phyloP scores from a whole-genome alignment of 176 grass and related monocot genomes.

The Carex littledalei region DNA sequence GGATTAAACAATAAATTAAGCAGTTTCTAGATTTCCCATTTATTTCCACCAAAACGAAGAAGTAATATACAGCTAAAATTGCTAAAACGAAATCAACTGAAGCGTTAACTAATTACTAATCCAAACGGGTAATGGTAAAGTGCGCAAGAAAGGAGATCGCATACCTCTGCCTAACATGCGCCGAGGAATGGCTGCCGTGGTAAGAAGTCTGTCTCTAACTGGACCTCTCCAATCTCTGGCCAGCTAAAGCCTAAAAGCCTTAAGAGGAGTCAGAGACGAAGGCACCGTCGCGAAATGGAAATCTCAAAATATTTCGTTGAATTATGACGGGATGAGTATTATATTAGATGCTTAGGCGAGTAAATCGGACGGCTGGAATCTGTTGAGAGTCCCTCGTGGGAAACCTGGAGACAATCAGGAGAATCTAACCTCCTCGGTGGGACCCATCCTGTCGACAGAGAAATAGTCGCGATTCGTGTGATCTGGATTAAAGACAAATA shows the following conservation, averaged over 20 bases:
- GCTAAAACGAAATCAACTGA: background rate
- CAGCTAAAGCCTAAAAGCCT: background rate
- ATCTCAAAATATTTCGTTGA: background rate
- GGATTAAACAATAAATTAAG: background rate
- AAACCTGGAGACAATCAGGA: background rate
- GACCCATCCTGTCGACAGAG: background rate
- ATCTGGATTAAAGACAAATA: background rate
- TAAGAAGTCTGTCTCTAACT: background rate
- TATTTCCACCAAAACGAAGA: background rate
- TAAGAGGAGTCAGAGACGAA: too few relatives aligned
- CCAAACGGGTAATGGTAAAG: background rate
- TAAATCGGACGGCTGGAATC: background rate
- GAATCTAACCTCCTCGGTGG: background rate
- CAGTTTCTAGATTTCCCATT: background rate
- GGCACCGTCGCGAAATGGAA: background rate
- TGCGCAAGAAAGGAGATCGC: background rate
- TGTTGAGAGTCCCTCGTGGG: background rate
- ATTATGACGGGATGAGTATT: too few relatives aligned
- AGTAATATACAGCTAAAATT: background rate
- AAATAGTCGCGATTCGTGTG: background rate
- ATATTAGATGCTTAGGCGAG: background rate
- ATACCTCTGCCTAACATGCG: background rate
- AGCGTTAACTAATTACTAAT: background rate
- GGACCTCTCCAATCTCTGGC: slow-evolving; percentile 1
- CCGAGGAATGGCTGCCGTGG: background rate